phyloP scores from a whole-genome alignment of 2,329 filamentous ascomycete genomes.

The Monosporascus sp. region DNA sequence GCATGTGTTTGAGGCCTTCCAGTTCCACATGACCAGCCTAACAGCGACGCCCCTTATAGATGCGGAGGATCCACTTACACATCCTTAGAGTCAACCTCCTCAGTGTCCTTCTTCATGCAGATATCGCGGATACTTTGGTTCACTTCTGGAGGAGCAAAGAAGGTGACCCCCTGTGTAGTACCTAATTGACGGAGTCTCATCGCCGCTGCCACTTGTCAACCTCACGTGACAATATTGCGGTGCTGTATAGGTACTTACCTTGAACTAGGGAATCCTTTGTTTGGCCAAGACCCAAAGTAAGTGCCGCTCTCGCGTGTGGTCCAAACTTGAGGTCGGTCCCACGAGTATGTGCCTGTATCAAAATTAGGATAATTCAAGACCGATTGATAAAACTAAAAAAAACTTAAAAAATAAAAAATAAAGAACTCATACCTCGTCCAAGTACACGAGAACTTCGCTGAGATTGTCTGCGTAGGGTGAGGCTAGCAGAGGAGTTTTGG shows the following conservation, averaged over 20 bases:
- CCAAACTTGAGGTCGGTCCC: slow-evolving; percentile 57
- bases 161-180: slow-evolving; percentile 47
- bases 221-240: background rate
- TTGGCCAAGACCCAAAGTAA: slow-evolving; percentile 51
- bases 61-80: slow-evolving; percentile 26
- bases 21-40: no score
- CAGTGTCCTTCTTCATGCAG: slow-evolving; percentile 19
- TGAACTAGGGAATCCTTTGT: slow-evolving; percentile 59
- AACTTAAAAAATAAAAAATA: background rate
- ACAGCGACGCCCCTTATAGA: no score
- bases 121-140: slow-evolving; percentile 54
- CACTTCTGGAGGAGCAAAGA: slow-evolving; percentile 48
- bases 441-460: slow-evolving; percentile 47
- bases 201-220: slow-evolving; percentile 40
- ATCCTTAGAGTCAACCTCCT: slow-evolving; percentile 38
- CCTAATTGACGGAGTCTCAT: slow-evolving; percentile 59
- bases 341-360: slow-evolving; percentile 45
- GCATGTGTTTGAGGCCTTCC: no score
- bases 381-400: background rate
- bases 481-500: slow-evolving; percentile 39
- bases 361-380: background rate
- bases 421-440: slow-evolving; percentile 40
- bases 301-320: slow-evolving; percentile 36
- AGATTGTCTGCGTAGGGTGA: slow-evolving; percentile 51
- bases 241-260: slow-evolving; percentile 31